Evolutionary conservation across 73 alveolate species (phyloP).

Genomic region (Paramecium caudatum): DNA sequence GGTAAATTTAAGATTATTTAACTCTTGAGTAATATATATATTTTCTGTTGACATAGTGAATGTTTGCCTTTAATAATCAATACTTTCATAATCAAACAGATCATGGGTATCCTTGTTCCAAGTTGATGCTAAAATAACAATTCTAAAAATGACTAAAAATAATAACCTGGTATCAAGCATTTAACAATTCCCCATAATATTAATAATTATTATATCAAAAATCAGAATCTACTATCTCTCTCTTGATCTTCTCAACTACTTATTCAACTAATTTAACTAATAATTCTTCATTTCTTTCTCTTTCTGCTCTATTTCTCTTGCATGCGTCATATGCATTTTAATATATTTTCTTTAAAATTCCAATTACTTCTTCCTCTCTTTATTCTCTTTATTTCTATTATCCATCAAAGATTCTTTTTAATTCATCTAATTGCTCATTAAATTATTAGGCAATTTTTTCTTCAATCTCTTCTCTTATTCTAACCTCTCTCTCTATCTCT

Average conservation of each 20-base stretch:
- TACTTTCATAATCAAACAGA: conserved; percentile 43
- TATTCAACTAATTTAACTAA: conserved; percentile 77
- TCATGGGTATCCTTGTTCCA: conserved; percentile 10
- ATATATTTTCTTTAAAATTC: conserved; percentile 65
- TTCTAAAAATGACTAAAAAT: not conserved
- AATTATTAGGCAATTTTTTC: conserved; percentile 71
- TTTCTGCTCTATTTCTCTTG: conserved; percentile 70
- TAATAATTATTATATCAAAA: conserved; percentile 31
- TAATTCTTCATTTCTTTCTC: conserved; percentile 78
- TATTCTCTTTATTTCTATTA: conserved; percentile 72
- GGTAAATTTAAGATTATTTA: not conserved
- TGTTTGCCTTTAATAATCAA: not conserved
- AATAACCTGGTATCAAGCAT: conserved; percentile 1
- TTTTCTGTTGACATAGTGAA: not conserved
- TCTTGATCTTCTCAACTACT: conserved; percentile 76
- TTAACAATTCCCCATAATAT: conserved; percentile 35
- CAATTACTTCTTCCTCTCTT: conserved; percentile 75
- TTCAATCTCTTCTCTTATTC: conserved; percentile 74
- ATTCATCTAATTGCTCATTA: conserved; percentile 69
- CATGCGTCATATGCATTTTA: conserved; percentile 68
- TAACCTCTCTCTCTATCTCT: conserved; percentile 67
- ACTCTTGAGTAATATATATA: not conserved
- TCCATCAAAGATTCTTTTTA: conserved; percentile 72
- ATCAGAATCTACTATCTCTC: conserved; percentile 74
- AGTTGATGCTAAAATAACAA: not conserved